These are phyloP conservation scores for Colletotrichum lentis DNA, from an alignment of 2,329 filamentous ascomycete genomes.

Conservation along the genomic window DNA sequence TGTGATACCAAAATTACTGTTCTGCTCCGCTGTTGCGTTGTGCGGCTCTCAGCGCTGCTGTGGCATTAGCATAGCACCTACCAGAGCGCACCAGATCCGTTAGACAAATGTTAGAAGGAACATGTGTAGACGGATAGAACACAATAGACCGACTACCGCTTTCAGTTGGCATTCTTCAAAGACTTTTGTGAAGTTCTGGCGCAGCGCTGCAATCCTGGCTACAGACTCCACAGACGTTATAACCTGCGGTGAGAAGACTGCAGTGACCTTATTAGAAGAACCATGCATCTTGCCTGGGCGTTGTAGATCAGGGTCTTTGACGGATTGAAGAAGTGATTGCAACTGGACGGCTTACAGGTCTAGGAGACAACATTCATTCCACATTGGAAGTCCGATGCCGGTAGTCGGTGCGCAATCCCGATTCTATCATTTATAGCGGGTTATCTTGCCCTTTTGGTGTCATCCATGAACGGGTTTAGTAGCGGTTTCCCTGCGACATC, in stretches of 20 bases:
- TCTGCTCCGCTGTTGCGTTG: too few species aligned
- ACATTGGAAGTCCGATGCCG: background rate
- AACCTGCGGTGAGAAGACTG: background rate
- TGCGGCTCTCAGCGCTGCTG: too few species aligned
- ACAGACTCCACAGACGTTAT: background rate
- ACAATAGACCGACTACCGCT: too few species aligned
- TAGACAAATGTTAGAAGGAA: too few species aligned
- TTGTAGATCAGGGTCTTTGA: background rate
- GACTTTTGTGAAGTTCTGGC: background rate
- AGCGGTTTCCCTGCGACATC: background rate
- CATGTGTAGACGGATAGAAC: too few species aligned
- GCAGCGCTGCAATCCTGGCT: background rate
- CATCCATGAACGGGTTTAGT: background rate
- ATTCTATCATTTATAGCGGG: background rate
- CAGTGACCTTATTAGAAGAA: background rate
- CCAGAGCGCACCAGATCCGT: too few species aligned
- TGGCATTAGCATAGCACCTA: too few species aligned
- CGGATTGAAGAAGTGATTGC: background rate
- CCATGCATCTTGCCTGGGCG: background rate
- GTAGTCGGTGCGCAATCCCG: background rate
- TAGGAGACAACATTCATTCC: too few species aligned
- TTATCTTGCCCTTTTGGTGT: background rate
- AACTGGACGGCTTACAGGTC: background rate
- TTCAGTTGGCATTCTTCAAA: too few species aligned
- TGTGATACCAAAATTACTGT: too few species aligned